Base-by-base conservation (phyloP, 441 rosid genomes). In the Biscutella auriculata region DNA sequence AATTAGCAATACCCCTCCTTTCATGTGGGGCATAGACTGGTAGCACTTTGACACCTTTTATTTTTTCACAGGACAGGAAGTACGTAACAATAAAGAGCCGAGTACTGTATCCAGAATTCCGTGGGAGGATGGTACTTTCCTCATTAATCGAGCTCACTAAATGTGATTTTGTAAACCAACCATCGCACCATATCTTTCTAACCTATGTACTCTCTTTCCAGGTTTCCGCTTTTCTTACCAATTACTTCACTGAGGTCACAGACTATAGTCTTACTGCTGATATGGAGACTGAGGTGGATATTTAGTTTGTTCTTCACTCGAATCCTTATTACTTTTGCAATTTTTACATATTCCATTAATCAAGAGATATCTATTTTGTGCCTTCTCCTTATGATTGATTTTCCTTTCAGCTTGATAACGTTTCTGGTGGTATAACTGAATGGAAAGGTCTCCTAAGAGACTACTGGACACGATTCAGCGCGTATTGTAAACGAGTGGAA, bases 191-290 rank as follows among this genome's bases (percentile, higher is more conserved):
- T 34, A 57, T 40, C 50, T 36, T 32, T 36, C 32, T 53, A 45
- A 57, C 53, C 55, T 57, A 41, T 52, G 60, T 43, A 17, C 65
- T 17, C 53, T 57, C 45, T 69, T 69, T 58, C 44, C 53, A 94
- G 99, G 94, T 90, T 63, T 84, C 99, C 32, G 97, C 97, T 62
- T 94, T 94, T 77, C 99, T 94, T 57, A 74, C 87, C 30, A 75
- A 90, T 70, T 76, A 85, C 72, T 94, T 94, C 73, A 74, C 94
- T 0, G 99, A 94, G 80, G 89, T 94, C 67, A 82, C 95, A 35
- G 96, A 94, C 76, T 90, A 82, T 67, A 84, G 96, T 74, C 90
- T 90, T 65, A 94, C 99, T 46, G 97, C 99, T 69, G 97, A 87
- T 69, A 85, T 90, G 99, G 99, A 94, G 81, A 77, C 83, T 30